A percentile compares a stretch with the other conserved stretches of the same genome.
These are phyloP conservation scores for Protomyces inundatus DNA, from an alignment of 1,139 yeast species.

Conservation along the genomic window DNA sequence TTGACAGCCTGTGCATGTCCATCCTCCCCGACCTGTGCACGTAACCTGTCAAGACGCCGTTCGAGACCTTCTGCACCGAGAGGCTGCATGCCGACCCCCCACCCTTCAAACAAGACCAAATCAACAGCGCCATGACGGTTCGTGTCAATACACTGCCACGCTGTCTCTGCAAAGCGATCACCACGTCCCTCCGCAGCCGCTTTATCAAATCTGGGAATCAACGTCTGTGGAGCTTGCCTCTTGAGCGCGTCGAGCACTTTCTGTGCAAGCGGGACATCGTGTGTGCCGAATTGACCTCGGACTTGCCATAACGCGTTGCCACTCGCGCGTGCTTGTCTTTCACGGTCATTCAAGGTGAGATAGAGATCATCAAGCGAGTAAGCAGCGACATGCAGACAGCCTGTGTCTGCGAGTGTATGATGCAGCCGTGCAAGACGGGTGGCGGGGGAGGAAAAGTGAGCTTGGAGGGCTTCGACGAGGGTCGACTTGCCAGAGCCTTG, in stretches of 20 bases:
- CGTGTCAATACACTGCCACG: slow-evolving; percentile 33
- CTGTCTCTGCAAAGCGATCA: slow-evolving; percentile 50
- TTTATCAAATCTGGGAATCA: slow-evolving; percentile 74
- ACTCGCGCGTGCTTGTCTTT: slow-evolving; percentile 40
- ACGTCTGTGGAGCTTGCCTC: slow-evolving; percentile 34
- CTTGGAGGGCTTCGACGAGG: slow-evolving; percentile 42
- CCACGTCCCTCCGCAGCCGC: slow-evolving; percentile 70
- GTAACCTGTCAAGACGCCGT: slow-evolving; percentile 27
- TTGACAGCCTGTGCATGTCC: slow-evolving; percentile 23
- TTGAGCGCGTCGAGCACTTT: slow-evolving; percentile 36
- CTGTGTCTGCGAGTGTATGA: slow-evolving; percentile 40
- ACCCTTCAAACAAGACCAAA: slow-evolving; percentile 79
- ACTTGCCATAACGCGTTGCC: slow-evolving; percentile 8
- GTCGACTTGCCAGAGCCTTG: slow-evolving; percentile 92
- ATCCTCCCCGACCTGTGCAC: not conserved
- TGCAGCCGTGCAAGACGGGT: slow-evolving; percentile 38
- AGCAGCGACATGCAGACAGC: slow-evolving; percentile 47
- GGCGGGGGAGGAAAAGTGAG: slow-evolving; percentile 30
- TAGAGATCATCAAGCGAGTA: slow-evolving; percentile 86
- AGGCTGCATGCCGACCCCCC: slow-evolving; percentile 80
- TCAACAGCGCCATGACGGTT: slow-evolving; percentile 42
- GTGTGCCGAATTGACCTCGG: slow-evolving; percentile 86
- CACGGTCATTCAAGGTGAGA: slow-evolving; percentile 59
- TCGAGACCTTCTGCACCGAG: slow-evolving; percentile 39
- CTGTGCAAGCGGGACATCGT: slow-evolving; percentile 54